These are phyloP conservation scores for Scheffersomyces lignicola DNA, from an alignment of 1,139 yeast species.

Conservation along the genomic window DNA sequence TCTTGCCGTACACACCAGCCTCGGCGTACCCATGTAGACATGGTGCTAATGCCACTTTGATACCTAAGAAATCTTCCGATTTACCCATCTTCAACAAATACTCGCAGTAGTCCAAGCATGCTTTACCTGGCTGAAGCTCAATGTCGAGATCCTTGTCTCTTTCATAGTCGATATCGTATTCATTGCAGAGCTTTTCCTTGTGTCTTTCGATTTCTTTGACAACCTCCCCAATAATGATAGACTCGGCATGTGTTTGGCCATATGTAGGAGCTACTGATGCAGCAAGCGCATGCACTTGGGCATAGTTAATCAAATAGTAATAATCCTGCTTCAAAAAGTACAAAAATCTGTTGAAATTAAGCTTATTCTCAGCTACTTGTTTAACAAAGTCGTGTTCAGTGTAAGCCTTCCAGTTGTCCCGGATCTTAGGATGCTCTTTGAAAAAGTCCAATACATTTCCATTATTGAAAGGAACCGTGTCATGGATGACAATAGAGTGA, in stretches of 20 bases:
- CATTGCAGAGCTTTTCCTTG: slow-evolving; percentile 44
- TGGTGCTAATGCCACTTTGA: slow-evolving; percentile 71
- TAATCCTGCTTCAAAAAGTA: slow-evolving; percentile 72
- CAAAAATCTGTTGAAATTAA: slow-evolving; percentile 52
- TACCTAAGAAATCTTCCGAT: slow-evolving; percentile 59
- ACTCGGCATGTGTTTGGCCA: slow-evolving; percentile 52
- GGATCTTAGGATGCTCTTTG: slow-evolving; percentile 55
- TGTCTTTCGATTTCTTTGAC: slow-evolving; percentile 60
- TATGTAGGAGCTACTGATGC: slow-evolving; percentile 62
- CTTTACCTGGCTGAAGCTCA: slow-evolving; percentile 51
- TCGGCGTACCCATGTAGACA: slow-evolving; percentile 74
- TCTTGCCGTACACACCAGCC: slow-evolving; percentile 38
- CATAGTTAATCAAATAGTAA: slow-evolving; percentile 66
- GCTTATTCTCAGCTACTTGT: slow-evolving; percentile 50
- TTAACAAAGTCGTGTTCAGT: slow-evolving; percentile 62
- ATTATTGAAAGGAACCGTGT: slow-evolving; percentile 5
- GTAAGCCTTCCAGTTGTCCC: slow-evolving; percentile 57
- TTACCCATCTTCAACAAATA: slow-evolving; percentile 56
- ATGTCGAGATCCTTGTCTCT: slow-evolving; percentile 39
- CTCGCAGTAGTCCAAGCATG: slow-evolving; percentile 60
- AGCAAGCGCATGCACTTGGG: slow-evolving; percentile 65
- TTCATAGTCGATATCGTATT: slow-evolving; percentile 48
- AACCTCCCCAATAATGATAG: slow-evolving; percentile 52
- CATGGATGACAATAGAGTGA: slow-evolving; percentile 10
- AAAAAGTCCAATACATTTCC: slow-evolving; percentile 47